Evolutionary conservation across 257 asterid genomes (phyloP), one percentile per base, ranked within the genome.

Genomic region (Solanum dulcamara): DNA sequence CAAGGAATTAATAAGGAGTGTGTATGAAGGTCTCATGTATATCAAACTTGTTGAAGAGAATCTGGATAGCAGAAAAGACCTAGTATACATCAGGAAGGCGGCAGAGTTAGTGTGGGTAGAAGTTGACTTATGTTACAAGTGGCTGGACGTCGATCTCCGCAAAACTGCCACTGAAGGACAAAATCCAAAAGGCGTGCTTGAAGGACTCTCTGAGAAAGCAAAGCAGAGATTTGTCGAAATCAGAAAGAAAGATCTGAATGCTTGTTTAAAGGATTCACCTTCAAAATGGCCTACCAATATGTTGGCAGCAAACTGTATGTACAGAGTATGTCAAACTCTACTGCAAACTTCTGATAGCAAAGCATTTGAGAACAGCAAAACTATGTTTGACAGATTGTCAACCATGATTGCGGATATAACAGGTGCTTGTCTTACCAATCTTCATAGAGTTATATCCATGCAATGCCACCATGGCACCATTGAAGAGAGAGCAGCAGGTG

Each of bases 231-330:
- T 90, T 2, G 1, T 0, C 5, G 38, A 90, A 13, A 86, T 86
- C 85, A 80, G 59, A 38, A 32, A 38, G 33, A 38, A 79, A 0
- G 33, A 75, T 75, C 53, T 2, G 3, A 50, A 44, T 4, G 85
- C 35, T 57, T 14, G 46, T 15, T 2, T 84, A 1, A 75, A 46
- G 77, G 71, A 74, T 30, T 85, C 86, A 7, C 90, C 92, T 53
- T 50, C 84, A 6, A 48, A 75, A n/a, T 86, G 91, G 89, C 88
- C 89, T 0, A 24, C 14, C 44, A 77, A 33, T 3, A 59, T 83
- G 46, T 24, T 86, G n/a, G 89, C 91, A 35, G 87, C 92, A 2
- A 87, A 87, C 84, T 89, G 90, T 17, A 86, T 87, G 93, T 89
- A 89, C 83, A 72, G 89, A 62, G 85, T 86, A 7, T 84, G 84